phyloP scores from a whole-genome alignment of 2,329 filamentous ascomycete species.

The Beauveria scarabaeidicola region DNA sequence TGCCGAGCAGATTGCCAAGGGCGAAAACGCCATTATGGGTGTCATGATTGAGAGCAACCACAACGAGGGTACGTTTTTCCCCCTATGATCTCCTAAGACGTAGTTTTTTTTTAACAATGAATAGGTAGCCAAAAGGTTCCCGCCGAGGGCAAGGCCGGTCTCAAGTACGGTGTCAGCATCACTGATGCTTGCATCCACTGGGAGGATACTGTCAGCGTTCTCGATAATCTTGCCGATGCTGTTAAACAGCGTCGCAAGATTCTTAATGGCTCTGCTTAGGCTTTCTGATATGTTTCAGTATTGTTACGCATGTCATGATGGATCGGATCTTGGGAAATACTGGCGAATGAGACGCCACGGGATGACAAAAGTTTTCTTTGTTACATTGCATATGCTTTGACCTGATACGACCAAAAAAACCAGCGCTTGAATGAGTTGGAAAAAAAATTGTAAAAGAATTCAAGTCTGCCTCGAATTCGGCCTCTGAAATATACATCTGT shows the following conservation, averaged over 20 bases:
- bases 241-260: slow-evolving; percentile 62
- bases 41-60: slow-evolving; percentile 99
- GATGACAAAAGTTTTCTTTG: slow-evolving; percentile 4
- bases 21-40: slow-evolving; percentile 82
- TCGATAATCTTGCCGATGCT: slow-evolving; percentile 79
- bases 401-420: background rate
- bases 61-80: slow-evolving; percentile 49
- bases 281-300: background rate
- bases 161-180: slow-evolving; percentile 88
- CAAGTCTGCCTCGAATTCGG: background rate
- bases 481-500: no score
- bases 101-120: slow-evolving; percentile 18
- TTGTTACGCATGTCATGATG: slow-evolving; percentile 3
- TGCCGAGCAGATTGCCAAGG: slow-evolving; percentile 76
- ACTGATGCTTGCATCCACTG: slow-evolving; percentile 95
- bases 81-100: background rate
- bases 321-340: background rate
- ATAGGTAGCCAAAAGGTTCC: slow-evolving; percentile 73
- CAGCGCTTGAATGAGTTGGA: background rate
- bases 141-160: slow-evolving; percentile 63
- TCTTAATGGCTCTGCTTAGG: slow-evolving; percentile 18
- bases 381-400: background rate
- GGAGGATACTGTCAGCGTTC: slow-evolving; percentile 71
- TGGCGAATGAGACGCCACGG: background rate
- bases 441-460: background rate